A percentile compares a stretch with the other conserved stretches of the same genome.
phyloP scores from a whole-genome alignment of 805 yeast genomes.

The Komagataella phaffii region DNA sequence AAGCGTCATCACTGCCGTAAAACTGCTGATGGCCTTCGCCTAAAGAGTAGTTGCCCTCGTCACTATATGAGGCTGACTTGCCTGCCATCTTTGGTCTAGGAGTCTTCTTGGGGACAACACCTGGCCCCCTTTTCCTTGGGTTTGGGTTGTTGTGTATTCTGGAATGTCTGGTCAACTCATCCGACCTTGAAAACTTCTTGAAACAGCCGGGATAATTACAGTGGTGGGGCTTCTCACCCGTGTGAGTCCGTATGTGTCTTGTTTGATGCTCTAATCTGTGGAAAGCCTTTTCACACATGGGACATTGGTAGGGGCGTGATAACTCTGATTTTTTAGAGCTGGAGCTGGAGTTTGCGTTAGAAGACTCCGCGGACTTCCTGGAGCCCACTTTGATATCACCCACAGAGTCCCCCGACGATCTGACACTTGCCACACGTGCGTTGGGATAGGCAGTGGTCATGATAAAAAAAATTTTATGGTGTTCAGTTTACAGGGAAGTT shows the following conservation, averaged over 20 bases:
- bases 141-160: slow-evolving; percentile 65
- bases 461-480: neutral
- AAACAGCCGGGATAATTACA: slow-evolving; percentile 61
- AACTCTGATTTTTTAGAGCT: neutral
- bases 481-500: neutral
- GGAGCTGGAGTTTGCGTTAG: neutral
- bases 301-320: slow-evolving; percentile 53
- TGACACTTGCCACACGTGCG: neutral
- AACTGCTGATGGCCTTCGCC: neutral
- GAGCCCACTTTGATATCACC: neutral
- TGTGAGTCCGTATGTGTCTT: slow-evolving; percentile 67
- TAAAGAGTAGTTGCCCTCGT: neutral
- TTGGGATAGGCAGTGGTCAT: neutral
- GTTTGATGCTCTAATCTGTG: slow-evolving; percentile 71
- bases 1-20: neutral
- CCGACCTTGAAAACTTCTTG: slow-evolving; percentile 56
- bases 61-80: neutral
- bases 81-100: neutral
- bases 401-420: neutral
- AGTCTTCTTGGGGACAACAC: neutral
- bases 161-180: slow-evolving; percentile 62
- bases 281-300: slow-evolving; percentile 62
- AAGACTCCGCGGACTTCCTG: slow-evolving; percentile 11
- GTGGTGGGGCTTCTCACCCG: slow-evolving; percentile 74
- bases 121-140: slow-evolving; percentile 30